Conservation (phyloP, 2,329 filamentous ascomycete genomes). For the Hymenoscyphus albidus region DNA sequence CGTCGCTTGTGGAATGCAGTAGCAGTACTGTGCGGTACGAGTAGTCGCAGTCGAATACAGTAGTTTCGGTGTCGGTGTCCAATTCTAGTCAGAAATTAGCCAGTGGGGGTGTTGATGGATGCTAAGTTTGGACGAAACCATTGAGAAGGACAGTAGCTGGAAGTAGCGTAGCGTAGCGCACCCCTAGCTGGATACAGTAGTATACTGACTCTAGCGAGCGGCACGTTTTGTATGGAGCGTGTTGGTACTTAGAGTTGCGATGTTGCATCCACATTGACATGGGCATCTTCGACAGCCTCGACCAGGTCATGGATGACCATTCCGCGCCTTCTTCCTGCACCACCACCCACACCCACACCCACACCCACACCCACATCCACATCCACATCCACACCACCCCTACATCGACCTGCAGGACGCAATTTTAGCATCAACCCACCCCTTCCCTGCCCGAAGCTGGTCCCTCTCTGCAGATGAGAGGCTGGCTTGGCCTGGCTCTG, state of each 20-base stretch:
- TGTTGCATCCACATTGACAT: too few relatives aligned
- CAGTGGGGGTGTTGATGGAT: neutral
- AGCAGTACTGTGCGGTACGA: too few relatives aligned
- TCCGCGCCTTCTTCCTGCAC: slow-evolving; percentile 2
- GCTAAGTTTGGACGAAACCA: neutral
- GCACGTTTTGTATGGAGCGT: neutral
- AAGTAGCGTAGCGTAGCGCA: neutral
- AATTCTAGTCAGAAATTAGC: too few relatives aligned
- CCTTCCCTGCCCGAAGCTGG: neutral
- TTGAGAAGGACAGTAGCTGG: neutral
- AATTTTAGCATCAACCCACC: slow-evolving; percentile 19
- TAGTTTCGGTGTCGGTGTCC: too few relatives aligned
- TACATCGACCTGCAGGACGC: slow-evolving; percentile 7
- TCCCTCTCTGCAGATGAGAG: slow-evolving; percentile 7
- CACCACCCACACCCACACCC: neutral
- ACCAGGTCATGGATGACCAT: neutral
- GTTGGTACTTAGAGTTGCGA: too few relatives aligned
- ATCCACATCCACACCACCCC: too few relatives aligned
- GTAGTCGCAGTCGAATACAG: too few relatives aligned
- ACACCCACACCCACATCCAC: too few relatives aligned
- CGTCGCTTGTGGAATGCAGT: neutral
- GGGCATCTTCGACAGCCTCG: too few relatives aligned
- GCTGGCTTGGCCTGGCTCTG: neutral
- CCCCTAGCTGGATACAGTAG: neutral
- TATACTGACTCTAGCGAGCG: neutral